Base-by-base conservation (phyloP, 352 stramenopile genomes). In the Pythium aristosporum region DNA sequence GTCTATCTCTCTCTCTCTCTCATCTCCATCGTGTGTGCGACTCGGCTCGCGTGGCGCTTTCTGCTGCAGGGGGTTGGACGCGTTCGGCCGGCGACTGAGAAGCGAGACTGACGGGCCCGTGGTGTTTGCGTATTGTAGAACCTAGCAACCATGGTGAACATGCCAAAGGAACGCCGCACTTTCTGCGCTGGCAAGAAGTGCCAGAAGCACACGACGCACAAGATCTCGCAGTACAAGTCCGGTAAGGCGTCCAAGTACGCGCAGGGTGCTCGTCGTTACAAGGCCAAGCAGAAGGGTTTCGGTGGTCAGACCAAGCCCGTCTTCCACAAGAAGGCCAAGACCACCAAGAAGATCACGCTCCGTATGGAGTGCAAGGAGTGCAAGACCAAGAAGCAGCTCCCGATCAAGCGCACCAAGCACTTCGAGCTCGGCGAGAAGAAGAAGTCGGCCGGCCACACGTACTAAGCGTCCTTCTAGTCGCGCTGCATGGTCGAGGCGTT, bases 301-400 rank as follows among this genome's bases (percentile, higher is more conserved):
- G 98, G 98, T 94, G 98, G 98, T 85, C 98, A 99, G 88, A 99
- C 98, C 71, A 99, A 99, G 95, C 98, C 98, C 67, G 93, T 99
- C 53, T 99, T 99, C 87, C 98, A 99, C 95, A 99, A 99, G 90
- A 99, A 75, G 88, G 98, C 98, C 25, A 99, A 99, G 94, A 99
- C 97, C 61, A 98, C 92, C 73, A 97, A 97, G 87, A 97, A 97
- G 80, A 91, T 98, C 72, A 96, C 96, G 37, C 87, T 99, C 48
- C 92, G 98, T 75, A 92, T 99, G 74, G 97, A 99, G 85, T 99
- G 98, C 88, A 99, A 99, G 95, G 96, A 98, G 72, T 99, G 98
- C 92, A 99, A 99, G 94, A 91, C 87, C 65, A 99, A 99, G 89
- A 99, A 98, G 89, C 97, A 99, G 86, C 82, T 99, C 59, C 93